These are phyloP conservation scores for Penicillium sp. DNA, from an alignment of 2,329 filamentous ascomycete species.

Conservation along the genomic window DNA sequence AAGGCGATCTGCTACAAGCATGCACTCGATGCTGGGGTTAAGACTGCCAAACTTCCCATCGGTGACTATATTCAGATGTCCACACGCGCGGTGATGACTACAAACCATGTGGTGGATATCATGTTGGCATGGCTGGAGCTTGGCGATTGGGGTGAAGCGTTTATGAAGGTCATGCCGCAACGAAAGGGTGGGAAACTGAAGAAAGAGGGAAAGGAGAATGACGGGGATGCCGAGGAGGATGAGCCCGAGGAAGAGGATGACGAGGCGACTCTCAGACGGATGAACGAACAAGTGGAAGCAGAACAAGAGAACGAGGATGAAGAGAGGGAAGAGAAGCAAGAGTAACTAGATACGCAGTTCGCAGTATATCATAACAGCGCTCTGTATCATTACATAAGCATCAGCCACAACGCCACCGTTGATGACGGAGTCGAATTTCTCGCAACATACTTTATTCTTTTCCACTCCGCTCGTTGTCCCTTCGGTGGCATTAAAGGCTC, in stretches of 20 bases:
- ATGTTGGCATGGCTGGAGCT: slow-evolving; percentile 90
- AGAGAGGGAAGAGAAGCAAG: not conserved
- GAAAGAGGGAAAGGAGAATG: slow-evolving; percentile 18
- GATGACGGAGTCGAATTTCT: slow-evolving; percentile 20
- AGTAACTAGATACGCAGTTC: not conserved
- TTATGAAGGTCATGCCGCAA: slow-evolving; percentile 81
- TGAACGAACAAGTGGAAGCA: slow-evolving; percentile 1
- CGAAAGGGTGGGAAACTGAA: slow-evolving; percentile 75
- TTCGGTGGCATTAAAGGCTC: not conserved
- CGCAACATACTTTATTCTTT: slow-evolving; percentile 2
- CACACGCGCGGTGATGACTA: slow-evolving; percentile 77
- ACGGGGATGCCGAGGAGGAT: slow-evolving; percentile 8
- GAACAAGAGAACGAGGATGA: not conserved
- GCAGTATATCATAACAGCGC: not conserved
- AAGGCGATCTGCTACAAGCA: slow-evolving; percentile 89
- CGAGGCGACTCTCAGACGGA: slow-evolving; percentile 7
- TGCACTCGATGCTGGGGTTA: slow-evolving; percentile 68
- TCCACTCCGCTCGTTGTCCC: slow-evolving; percentile 2
- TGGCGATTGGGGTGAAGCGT: slow-evolving; percentile 87
- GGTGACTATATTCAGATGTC: slow-evolving; percentile 92
- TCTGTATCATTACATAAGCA: not conserved
- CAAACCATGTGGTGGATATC: slow-evolving; percentile 95
- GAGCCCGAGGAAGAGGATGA: slow-evolving; percentile 22
- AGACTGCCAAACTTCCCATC: slow-evolving; percentile 87
- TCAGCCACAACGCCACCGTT: slow-evolving; percentile 9